Percentiles rank a stretch among this genome's conserved stretches.
These are phyloP conservation scores for Spiromastix sp. DNA, from an alignment of 2,329 filamentous ascomycete genomes.

Conservation along the genomic window DNA sequence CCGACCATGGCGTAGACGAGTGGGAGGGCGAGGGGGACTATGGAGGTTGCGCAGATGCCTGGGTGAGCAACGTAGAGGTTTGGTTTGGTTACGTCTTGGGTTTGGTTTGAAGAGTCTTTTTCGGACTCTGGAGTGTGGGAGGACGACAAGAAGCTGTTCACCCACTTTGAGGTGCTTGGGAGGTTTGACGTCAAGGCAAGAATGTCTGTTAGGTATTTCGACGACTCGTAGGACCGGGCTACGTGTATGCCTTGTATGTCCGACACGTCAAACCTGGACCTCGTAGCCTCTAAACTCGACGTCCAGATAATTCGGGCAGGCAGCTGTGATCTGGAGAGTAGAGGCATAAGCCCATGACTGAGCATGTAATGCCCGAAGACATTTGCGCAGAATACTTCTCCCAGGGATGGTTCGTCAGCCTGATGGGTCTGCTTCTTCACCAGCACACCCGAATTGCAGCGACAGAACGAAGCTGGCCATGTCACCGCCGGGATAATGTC, in stretches of 20 bases:
- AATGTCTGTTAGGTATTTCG: slow-evolving; percentile 79
- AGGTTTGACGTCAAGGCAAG: slow-evolving; percentile 64
- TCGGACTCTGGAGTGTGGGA: slow-evolving; percentile 14
- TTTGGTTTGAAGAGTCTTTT: slow-evolving; percentile 5
- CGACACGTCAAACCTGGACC: slow-evolving; percentile 46
- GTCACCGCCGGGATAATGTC: slow-evolving; percentile 60
- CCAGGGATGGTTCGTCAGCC: slow-evolving; percentile 50
- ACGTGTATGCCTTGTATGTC: slow-evolving; percentile 68
- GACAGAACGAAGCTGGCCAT: slow-evolving; percentile 64
- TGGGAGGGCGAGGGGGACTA: slow-evolving; percentile 63
- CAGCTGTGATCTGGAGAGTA: slow-evolving; percentile 46
- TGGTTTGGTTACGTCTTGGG: slow-evolving; percentile 34
- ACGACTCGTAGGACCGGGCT: slow-evolving; percentile 65
- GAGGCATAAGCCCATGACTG: slow-evolving; percentile 64
- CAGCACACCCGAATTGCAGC: slow-evolving; percentile 45
- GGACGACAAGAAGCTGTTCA: slow-evolving; percentile 45
- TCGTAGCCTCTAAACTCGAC: slow-evolving; percentile 64
- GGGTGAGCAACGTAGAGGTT: slow-evolving; percentile 74
- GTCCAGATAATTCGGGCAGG: slow-evolving; percentile 73
- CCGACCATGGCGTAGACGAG: slow-evolving; percentile 60
- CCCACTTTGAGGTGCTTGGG: slow-evolving; percentile 50
- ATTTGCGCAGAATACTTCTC: slow-evolving; percentile 81
- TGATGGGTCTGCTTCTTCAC: slow-evolving; percentile 43
- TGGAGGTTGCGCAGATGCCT: slow-evolving; percentile 71
- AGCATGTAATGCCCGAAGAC: slow-evolving; percentile 93